Percentiles rank a stretch among this genome's conserved stretches.
These are phyloP conservation scores for Boletus tylopilopsis DNA, from an alignment of 768 basidiomycete species.

Conservation along the genomic window DNA sequence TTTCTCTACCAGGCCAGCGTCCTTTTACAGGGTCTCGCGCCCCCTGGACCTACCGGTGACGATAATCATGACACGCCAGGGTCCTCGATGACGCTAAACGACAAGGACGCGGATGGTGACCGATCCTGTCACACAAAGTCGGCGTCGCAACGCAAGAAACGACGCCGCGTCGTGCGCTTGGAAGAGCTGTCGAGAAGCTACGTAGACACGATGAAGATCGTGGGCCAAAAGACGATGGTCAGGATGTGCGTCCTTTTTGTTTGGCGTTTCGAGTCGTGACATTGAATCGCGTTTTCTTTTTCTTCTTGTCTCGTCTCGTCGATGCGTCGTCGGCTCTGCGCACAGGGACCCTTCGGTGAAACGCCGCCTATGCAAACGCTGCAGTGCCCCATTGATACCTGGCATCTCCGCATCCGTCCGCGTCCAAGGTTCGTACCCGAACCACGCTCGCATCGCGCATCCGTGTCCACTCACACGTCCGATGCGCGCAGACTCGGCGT, in stretches of 20 bases:
- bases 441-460: not conserved
- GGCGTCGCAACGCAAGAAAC: constrained; percentile 8
- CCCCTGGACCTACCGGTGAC: not conserved
- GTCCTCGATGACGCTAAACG: not conserved
- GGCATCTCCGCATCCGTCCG: constrained; percentile 65
- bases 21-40: constrained; percentile 46
- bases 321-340: not conserved
- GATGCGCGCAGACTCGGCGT: constrained; percentile 32
- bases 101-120: not conserved
- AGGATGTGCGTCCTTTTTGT: constrained; percentile 56
- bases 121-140: not conserved
- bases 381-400: constrained; percentile 60
- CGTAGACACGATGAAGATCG: constrained; percentile 58
- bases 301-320: not conserved
- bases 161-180: constrained; percentile 30
- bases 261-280: not conserved
- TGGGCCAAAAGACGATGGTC: constrained; percentile 74
- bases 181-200: constrained; percentile 64
- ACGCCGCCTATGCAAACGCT: constrained; percentile 71
- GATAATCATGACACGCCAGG: not conserved
- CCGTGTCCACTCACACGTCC: constrained; percentile 15
- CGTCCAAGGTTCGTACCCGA: constrained; percentile 49
- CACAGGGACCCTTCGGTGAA: constrained; percentile 80
- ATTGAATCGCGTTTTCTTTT: not conserved
- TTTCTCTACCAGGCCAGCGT: constrained; percentile 82